phyloP scores from a whole-genome alignment of 306 rosid species.

The Sphenostylis stenocarpa region DNA sequence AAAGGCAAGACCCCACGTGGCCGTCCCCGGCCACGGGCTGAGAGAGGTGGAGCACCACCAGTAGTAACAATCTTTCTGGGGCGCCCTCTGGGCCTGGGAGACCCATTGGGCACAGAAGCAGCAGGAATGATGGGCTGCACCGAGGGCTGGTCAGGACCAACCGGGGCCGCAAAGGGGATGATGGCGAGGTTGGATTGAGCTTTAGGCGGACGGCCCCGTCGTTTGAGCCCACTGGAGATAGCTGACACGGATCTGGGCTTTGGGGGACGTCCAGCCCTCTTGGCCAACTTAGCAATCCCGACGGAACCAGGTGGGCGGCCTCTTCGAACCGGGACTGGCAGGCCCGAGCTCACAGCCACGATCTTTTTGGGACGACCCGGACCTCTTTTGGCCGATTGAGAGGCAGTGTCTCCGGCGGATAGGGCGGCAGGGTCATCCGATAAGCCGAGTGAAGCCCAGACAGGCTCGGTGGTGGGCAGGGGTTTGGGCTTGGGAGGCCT shows the following conservation, averaged over 20 bases:
- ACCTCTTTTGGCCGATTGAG: not conserved
- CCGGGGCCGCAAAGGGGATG: slow-evolving; percentile 48
- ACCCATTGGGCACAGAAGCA: not conserved
- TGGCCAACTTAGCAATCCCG: slow-evolving; percentile 36
- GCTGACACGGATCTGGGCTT: slow-evolving; percentile 59
- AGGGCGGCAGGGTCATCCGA: slow-evolving; percentile 30
- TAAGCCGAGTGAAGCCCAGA: slow-evolving; percentile 43
- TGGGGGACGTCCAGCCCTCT: slow-evolving; percentile 57
- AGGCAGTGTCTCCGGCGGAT: not conserved
- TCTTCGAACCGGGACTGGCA: slow-evolving; percentile 25
- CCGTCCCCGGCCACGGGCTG: not conserved
- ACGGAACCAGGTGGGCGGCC: slow-evolving; percentile 55
- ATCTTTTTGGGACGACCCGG: slow-evolving; percentile 52
- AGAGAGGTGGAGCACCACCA: not conserved
- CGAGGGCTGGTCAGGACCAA: not conserved
- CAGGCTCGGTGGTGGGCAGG: not conserved
- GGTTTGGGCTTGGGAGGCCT: slow-evolving; percentile 62
- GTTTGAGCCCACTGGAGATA: slow-evolving; percentile 44
- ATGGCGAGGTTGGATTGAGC: slow-evolving; percentile 41
- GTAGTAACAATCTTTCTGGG: slow-evolving; percentile 49
- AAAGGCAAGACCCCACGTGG: not conserved
- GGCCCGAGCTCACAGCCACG: not conserved
- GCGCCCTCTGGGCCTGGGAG: slow-evolving; percentile 59
- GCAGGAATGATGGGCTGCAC: not conserved
- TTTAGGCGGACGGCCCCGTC: slow-evolving; percentile 79